These are phyloP conservation scores for Clarireedia paspali DNA, from an alignment of 2,329 filamentous ascomycete genomes.

Conservation along the genomic window DNA sequence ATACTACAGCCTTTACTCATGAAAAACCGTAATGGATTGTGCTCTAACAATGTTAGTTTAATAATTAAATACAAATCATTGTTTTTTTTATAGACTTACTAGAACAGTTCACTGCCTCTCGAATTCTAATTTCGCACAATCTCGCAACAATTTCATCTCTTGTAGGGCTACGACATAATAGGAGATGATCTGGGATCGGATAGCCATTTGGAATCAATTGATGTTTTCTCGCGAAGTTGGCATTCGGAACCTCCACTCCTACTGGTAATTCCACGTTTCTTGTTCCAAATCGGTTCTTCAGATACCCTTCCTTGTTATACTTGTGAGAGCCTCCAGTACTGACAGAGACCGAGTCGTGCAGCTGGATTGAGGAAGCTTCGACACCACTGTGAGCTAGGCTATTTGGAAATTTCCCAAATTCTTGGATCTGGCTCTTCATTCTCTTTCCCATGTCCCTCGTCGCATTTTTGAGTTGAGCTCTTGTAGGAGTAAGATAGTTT, in stretches of 20 bases:
- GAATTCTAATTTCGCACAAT: not conserved
- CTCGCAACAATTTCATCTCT: constrained; percentile 1
- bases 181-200: constrained; percentile 8
- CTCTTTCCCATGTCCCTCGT: not conserved
- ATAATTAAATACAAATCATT: not conserved
- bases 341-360: not conserved
- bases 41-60: not conserved
- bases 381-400: not conserved
- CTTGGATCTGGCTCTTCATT: constrained; percentile 4
- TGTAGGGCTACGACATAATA: constrained; percentile 1
- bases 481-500: constrained; percentile 3
- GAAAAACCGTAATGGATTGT: constrained; percentile 1
- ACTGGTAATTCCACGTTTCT: constrained; percentile 7
- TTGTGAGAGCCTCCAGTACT: not conserved
- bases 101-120: not conserved
- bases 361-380: not conserved
- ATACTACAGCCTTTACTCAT: not conserved
- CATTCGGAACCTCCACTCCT: constrained; percentile 33
- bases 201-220: constrained; percentile 30
- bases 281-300: not conserved
- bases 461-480: not conserved
- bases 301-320: not conserved
- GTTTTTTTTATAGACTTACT: not conserved
- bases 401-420: not conserved
- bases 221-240: constrained; percentile 38